Percentiles rank a stretch among this genome's conserved stretches.
Evolutionary conservation across 139 green algal species (phyloP).

Genomic region (Coccomyxa sp.): DNA sequence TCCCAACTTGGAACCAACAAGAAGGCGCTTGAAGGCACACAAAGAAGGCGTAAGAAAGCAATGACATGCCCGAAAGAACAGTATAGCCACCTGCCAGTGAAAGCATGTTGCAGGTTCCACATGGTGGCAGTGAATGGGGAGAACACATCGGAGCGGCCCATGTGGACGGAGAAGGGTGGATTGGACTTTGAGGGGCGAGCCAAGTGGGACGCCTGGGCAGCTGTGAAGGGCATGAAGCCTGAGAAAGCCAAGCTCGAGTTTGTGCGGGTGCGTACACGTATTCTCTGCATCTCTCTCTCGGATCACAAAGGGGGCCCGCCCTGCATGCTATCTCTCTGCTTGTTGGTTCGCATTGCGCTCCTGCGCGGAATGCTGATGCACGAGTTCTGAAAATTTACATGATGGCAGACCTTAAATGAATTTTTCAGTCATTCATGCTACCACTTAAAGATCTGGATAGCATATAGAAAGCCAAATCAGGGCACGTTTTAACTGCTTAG

Average conservation of each 20-base stretch:
- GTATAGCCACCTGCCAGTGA: too few relatives aligned
- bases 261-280: conserved; percentile 31
- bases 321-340: background rate
- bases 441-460: background rate
- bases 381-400: background rate
- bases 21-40: background rate
- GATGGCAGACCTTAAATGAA: background rate
- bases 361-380: background rate
- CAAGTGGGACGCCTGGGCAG: conserved; percentile 80
- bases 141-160: conserved; percentile 74
- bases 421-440: background rate
- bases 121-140: conserved; percentile 71
- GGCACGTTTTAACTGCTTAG: background rate
- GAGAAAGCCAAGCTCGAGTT: conserved; percentile 73
- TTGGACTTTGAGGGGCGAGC: conserved; percentile 90
- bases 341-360: background rate
- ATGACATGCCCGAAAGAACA: background rate
- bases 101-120: conserved; percentile 15
- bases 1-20: background rate
- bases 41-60: too few relatives aligned
- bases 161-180: conserved; percentile 90
- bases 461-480: too few relatives aligned
- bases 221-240: conserved; percentile 58
- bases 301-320: background rate
- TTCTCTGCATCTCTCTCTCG: background rate